Conservation (phyloP, 371 early-diverging fungal species). For the Mucor piriformis region DNA sequence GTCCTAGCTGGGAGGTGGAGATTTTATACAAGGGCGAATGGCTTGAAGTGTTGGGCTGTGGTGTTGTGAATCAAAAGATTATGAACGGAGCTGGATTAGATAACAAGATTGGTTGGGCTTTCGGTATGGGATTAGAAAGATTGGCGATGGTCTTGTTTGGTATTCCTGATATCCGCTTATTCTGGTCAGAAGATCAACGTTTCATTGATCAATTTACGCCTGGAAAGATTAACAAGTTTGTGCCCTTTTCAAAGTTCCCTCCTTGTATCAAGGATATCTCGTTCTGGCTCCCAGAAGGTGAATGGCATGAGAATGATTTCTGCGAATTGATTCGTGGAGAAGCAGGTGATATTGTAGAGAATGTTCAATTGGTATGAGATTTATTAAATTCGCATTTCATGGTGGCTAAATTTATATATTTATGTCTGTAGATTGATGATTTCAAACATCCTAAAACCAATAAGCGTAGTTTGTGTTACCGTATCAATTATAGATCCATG, state of each 20-base stretch:
- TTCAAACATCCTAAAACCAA: constrained; percentile 88
- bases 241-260: constrained; percentile 83
- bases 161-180: constrained; percentile 95
- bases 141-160: constrained; percentile 95
- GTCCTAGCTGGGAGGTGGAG: constrained; percentile 97
- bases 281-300: constrained; percentile 78
- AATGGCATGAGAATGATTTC: constrained; percentile 92
- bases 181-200: constrained; percentile 92
- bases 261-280: constrained; percentile 93
- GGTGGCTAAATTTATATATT: not conserved
- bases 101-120: constrained; percentile 94
- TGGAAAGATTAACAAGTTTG: constrained; percentile 69
- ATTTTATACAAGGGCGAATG: constrained; percentile 91
- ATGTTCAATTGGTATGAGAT: constrained; percentile 74
- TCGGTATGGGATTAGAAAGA: constrained; percentile 96
- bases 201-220: constrained; percentile 86
- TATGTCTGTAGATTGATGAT: constrained; percentile 71
- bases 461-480: constrained; percentile 82
- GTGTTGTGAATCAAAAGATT: constrained; percentile 87
- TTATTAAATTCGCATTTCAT: not conserved
- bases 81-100: constrained; percentile 68
- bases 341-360: constrained; percentile 93
- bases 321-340: constrained; percentile 90
- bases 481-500: constrained; percentile 93
- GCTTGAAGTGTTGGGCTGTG: constrained; percentile 96